Evolutionary conservation across 2,329 filamentous ascomycete genomes (phyloP).

Genomic region (Trichoderma sp.): DNA sequence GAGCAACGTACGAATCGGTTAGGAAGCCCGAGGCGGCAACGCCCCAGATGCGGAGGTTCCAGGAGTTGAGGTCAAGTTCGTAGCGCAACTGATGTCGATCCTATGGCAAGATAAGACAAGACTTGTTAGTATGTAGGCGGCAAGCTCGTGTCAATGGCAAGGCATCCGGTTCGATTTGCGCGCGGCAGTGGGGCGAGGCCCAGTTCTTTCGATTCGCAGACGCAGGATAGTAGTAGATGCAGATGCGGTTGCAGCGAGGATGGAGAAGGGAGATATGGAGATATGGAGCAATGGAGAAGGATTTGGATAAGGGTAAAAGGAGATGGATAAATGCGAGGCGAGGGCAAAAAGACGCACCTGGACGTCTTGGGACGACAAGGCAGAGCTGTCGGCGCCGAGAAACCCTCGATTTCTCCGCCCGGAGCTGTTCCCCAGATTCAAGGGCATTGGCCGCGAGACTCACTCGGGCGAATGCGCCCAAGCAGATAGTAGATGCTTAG

Average conservation of each 20-base stretch:
- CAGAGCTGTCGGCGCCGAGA: slow-evolving; percentile 49
- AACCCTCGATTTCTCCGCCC: slow-evolving; percentile 47
- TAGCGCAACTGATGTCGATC: slow-evolving; percentile 52
- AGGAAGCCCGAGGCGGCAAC: slow-evolving; percentile 55
- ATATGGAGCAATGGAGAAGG: not conserved
- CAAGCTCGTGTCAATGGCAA: not conserved
- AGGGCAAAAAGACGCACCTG: slow-evolving; percentile 37
- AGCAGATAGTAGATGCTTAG: not conserved
- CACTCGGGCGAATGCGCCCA: slow-evolving; percentile 3
- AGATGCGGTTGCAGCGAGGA: slow-evolving; percentile 15
- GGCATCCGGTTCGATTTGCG: slow-evolving; percentile 1
- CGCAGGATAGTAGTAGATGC: not conserved
- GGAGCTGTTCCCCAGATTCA: slow-evolving; percentile 28
- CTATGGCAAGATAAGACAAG: slow-evolving; percentile 29
- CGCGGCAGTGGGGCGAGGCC: not conserved
- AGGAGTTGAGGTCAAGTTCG: slow-evolving; percentile 53
- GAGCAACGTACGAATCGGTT: slow-evolving; percentile 47
- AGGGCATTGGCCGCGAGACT: slow-evolving; percentile 30
- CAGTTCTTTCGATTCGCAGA: not conserved
- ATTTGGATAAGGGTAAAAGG: not conserved
- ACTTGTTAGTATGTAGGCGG: not conserved
- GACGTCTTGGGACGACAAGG: slow-evolving; percentile 47
- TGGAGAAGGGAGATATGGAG: not conserved
- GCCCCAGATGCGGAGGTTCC: slow-evolving; percentile 54
- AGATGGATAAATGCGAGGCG: not conserved